These are phyloP conservation scores for Globisporangium barbulae DNA, from an alignment of 352 stramenopile species.

Conservation along the genomic window DNA sequence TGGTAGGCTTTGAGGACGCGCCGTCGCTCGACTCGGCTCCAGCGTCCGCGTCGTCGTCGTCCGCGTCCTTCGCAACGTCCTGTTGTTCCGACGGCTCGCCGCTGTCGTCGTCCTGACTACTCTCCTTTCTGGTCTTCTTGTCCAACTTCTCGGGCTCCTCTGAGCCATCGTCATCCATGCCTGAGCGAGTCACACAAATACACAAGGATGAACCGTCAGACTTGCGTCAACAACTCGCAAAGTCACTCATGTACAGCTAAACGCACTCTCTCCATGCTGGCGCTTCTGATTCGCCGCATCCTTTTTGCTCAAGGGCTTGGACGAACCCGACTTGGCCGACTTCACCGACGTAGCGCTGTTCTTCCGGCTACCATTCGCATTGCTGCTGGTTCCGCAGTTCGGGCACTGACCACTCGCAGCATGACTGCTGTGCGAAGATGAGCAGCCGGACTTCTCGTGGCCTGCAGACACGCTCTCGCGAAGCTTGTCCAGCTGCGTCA, in stretches of 20 bases:
- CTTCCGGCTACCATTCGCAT: slow-evolving; percentile 3
- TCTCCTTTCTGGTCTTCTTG: slow-evolving; percentile 16
- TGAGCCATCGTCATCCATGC: slow-evolving; percentile 20
- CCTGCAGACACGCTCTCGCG: slow-evolving; percentile 30
- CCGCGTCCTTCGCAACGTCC: slow-evolving; percentile 23
- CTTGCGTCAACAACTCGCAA: background rate
- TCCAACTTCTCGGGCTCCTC: slow-evolving; percentile 21
- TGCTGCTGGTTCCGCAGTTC: slow-evolving; percentile 29
- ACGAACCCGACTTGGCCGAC: slow-evolving; percentile 19
- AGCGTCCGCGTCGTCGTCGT: slow-evolving; percentile 41
- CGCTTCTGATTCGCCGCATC: slow-evolving; percentile 23
- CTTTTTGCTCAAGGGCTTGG: slow-evolving; percentile 18
- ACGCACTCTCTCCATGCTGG: slow-evolving; percentile 29
- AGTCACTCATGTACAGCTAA: background rate
- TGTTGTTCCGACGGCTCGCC: slow-evolving; percentile 14
- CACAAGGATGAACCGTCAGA: background rate
- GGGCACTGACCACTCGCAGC: slow-evolving; percentile 28
- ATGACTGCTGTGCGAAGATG: background rate
- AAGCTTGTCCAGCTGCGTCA: slow-evolving; percentile 70
- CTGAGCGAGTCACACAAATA: background rate
- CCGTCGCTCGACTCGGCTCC: slow-evolving; percentile 48
- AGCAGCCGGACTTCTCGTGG: background rate
- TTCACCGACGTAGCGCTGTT: slow-evolving; percentile 21
- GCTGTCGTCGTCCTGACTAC: slow-evolving; percentile 18
- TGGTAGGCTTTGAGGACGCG: slow-evolving; percentile 25